phyloP scores from a whole-genome alignment of 768 basidiomycete species.

The Brasilioporus rufonigricans region DNA sequence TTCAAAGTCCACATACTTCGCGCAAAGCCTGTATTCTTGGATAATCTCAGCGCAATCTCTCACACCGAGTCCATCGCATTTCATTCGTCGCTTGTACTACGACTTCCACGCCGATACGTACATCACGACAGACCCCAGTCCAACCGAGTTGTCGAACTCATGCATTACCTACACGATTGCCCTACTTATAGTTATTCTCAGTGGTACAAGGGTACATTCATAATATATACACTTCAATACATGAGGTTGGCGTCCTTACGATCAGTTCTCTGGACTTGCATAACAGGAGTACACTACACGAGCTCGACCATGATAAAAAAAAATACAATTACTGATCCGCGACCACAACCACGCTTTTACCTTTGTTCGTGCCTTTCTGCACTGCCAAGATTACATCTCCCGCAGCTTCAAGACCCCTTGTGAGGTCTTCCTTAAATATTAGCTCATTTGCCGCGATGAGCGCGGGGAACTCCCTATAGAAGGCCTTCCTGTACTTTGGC shows the following conservation, averaged over 20 bases:
- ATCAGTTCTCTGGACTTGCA: neutral
- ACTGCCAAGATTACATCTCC: conserved; percentile 4
- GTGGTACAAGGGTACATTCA: conserved; percentile 5
- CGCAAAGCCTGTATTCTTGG: conserved; percentile 18
- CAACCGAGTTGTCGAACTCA: neutral
- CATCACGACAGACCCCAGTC: conserved; percentile 1
- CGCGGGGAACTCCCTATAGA: neutral
- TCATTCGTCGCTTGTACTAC: conserved; percentile 1
- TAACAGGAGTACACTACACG: neutral
- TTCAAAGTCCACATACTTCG: conserved; percentile 5
- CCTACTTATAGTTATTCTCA: conserved; percentile 23
- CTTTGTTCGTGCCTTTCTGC: conserved; percentile 3
- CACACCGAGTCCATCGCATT: neutral
- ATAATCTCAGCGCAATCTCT: conserved; percentile 10
- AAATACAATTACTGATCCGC: neutral
- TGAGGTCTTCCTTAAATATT: neutral
- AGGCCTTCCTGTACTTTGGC: neutral
- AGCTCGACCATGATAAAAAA: too few species aligned
- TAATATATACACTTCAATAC: conserved; percentile 17
- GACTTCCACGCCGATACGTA: conserved; percentile 5
- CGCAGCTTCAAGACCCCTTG: conserved; percentile 1
- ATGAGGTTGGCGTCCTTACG: neutral
- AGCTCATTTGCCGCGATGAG: conserved; percentile 3
- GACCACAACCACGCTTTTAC: neutral
- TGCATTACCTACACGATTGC: conserved; percentile 15